These are phyloP conservation scores for Sugiyamaella qingdaonensis DNA, from an alignment of 805 yeast species.

Conservation along the genomic window DNA sequence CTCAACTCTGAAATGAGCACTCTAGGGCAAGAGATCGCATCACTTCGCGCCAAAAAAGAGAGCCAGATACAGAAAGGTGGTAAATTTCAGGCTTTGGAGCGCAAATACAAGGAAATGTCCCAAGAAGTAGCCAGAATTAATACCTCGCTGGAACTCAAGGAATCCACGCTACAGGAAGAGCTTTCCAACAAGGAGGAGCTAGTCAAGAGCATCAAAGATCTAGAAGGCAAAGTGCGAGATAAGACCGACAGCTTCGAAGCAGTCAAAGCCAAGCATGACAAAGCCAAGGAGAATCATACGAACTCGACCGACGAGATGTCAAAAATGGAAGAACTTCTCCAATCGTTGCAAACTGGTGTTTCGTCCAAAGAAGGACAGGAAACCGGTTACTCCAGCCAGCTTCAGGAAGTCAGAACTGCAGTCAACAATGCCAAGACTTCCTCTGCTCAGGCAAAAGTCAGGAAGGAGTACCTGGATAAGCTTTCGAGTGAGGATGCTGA, in stretches of 20 bases:
- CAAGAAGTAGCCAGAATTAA: slow-evolving; percentile 63
- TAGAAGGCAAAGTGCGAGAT: slow-evolving; percentile 21
- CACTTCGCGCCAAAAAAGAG: slow-evolving; percentile 50
- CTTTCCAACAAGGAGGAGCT: slow-evolving; percentile 34
- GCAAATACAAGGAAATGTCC: slow-evolving; percentile 48
- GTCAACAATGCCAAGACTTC: slow-evolving; percentile 50
- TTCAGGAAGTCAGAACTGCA: slow-evolving; percentile 56
- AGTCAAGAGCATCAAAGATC: slow-evolving; percentile 36
- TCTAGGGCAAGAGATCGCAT: slow-evolving; percentile 57
- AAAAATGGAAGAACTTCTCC: slow-evolving; percentile 71
- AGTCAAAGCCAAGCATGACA: slow-evolving; percentile 44
- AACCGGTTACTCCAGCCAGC: slow-evolving; percentile 72
- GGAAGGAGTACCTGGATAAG: slow-evolving; percentile 50
- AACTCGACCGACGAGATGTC: slow-evolving; percentile 45
- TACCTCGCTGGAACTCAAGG: slow-evolving; percentile 58
- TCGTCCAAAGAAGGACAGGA: slow-evolving; percentile 73
- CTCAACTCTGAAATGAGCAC: slow-evolving; percentile 52
- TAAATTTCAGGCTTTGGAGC: slow-evolving; percentile 55
- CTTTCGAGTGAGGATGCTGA: slow-evolving; percentile 43
- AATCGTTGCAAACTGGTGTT: slow-evolving; percentile 84
- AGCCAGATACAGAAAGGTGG: slow-evolving; percentile 59
- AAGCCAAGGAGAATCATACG: slow-evolving; percentile 42
- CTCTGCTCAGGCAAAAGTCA: slow-evolving; percentile 57
- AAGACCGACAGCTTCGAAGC: slow-evolving; percentile 34
- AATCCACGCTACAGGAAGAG: slow-evolving; percentile 57